These are phyloP conservation scores for Epipyxis sp. DNA, from an alignment of 108 stramenopile species.

Conservation along the genomic window DNA sequence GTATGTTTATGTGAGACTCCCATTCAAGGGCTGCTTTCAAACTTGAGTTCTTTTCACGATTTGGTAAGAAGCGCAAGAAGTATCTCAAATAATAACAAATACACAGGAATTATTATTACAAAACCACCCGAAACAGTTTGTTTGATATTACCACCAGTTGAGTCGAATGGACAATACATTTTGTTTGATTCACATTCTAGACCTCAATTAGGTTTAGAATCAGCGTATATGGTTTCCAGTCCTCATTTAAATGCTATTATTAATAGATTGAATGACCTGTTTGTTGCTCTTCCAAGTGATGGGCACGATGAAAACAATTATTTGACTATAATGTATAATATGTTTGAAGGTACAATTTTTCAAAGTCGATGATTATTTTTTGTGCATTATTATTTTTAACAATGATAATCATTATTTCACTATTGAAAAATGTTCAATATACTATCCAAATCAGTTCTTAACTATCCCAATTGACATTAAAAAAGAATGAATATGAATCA, in stretches of 20 bases:
- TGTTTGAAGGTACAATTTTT: conserved; percentile 13
- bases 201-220: neutral
- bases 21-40: neutral
- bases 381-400: neutral
- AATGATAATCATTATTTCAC: neutral
- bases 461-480: too few species aligned
- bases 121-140: conserved; percentile 9
- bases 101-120: neutral
- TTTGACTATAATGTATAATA: neutral
- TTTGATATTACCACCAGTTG: neutral
- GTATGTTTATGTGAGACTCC: too few species aligned
- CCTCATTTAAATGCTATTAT: neutral
- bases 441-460: neutral
- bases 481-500: too few species aligned
- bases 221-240: neutral
- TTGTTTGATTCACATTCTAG: conserved; percentile 10
- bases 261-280: neutral
- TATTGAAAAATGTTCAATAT: neutral
- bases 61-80: neutral
- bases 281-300: neutral
- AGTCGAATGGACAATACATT: neutral
- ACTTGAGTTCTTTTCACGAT: neutral
- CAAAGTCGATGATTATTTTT: too few species aligned
- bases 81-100: neutral
- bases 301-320: neutral